Conservation (phyloP, 2,329 filamentous ascomycete species). For the Colletotrichum brevisporum region DNA sequence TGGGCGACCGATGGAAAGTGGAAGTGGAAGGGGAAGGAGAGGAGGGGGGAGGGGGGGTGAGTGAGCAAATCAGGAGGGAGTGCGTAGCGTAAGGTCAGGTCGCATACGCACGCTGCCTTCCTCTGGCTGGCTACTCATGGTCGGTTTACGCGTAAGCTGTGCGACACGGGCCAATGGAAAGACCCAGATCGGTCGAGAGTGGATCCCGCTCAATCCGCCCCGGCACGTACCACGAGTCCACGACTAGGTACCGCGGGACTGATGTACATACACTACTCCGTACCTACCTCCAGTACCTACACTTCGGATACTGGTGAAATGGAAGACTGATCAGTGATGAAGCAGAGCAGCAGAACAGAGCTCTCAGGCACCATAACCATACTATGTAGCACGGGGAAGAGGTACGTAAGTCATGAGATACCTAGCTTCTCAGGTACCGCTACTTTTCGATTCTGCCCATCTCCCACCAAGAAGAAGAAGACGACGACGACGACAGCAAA, state of each 20-base stretch:
- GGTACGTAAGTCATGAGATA: no score
- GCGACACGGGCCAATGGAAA: conserved; percentile 45
- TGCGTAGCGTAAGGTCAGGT: conserved; percentile 23
- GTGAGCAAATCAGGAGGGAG: conserved; percentile 14
- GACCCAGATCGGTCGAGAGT: conserved; percentile 19
- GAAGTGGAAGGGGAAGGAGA: conserved; percentile 4
- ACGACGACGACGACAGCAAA: no score
- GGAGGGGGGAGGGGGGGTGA: conserved; percentile 17
- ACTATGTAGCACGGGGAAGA: no score
- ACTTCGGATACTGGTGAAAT: no score
- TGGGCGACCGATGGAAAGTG: conserved; percentile 3
- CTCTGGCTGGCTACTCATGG: conserved; percentile 40
- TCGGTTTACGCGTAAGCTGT: conserved; percentile 51
- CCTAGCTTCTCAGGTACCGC: no score
- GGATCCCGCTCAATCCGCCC: conserved; percentile 34
- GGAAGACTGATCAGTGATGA: no score
- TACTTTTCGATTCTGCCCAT: no score
- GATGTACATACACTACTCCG: no score
- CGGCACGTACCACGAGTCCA: conserved; percentile 40
- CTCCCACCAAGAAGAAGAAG: no score
- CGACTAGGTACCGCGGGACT: conserved; percentile 7
- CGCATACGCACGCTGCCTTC: conserved; percentile 38
- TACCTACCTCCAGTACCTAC: no score
- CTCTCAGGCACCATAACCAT: no score
- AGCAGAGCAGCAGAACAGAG: no score